phyloP scores from a whole-genome alignment of 768 basidiomycete genomes.

The Naganishia randhawae region DNA sequence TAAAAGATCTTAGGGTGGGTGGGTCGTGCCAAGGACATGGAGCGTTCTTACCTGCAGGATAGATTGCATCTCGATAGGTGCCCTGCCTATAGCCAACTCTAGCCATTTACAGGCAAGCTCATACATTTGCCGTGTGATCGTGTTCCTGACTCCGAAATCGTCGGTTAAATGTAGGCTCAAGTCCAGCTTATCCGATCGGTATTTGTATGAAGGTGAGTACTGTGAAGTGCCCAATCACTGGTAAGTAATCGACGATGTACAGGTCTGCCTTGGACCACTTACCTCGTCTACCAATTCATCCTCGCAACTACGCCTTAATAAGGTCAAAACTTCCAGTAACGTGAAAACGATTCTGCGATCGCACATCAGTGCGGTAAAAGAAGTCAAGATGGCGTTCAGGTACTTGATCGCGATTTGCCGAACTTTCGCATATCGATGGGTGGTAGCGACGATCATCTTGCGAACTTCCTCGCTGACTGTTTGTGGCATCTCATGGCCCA shows the following conservation, averaged over 20 bases:
- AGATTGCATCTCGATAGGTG: slow-evolving; percentile 86
- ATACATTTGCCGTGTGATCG: slow-evolving; percentile 72
- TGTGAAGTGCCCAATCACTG: slow-evolving; percentile 43
- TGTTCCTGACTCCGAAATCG: slow-evolving; percentile 76
- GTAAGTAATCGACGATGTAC: not conserved
- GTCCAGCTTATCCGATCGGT: slow-evolving; percentile 69
- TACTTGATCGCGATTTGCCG: slow-evolving; percentile 78
- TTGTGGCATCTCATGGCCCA: slow-evolving; percentile 70
- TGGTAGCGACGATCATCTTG: slow-evolving; percentile 69
- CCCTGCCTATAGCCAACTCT: slow-evolving; percentile 74
- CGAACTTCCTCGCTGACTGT: slow-evolving; percentile 70
- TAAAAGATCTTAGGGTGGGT: not conserved
- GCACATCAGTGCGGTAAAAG: slow-evolving; percentile 93
- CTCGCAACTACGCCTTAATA: slow-evolving; percentile 80
- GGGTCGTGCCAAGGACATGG: not conserved
- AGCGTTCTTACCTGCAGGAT: slow-evolving; percentile 70
- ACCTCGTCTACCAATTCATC: slow-evolving; percentile 90
- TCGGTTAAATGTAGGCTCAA: slow-evolving; percentile 78
- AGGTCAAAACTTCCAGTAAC: slow-evolving; percentile 83
- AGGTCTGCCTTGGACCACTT: slow-evolving; percentile 30
- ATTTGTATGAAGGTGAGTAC: slow-evolving; percentile 85
- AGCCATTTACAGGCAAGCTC: slow-evolving; percentile 78
- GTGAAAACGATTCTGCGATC: slow-evolving; percentile 79
- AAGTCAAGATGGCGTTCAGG: slow-evolving; percentile 76
- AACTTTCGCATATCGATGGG: slow-evolving; percentile 75